Base-by-base conservation (phyloP, 768 basidiomycete genomes). In the Suillus americanus region DNA sequence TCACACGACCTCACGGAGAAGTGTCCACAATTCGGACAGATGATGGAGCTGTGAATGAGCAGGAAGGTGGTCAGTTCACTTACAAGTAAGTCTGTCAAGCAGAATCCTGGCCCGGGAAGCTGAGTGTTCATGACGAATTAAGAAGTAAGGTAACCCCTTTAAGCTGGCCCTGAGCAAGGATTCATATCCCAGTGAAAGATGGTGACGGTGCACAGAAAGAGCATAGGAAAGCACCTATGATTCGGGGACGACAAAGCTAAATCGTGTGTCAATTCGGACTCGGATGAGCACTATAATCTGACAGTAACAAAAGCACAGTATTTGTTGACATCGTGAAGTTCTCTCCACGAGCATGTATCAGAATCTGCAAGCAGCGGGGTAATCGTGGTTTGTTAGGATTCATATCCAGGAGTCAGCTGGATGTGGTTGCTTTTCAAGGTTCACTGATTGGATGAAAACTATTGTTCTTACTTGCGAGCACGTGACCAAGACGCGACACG, bases 401-500 rank as follows among this genome's bases (percentile, higher is more conserved):
- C 38, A 38, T 3, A 33, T 5, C 6, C 33, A 33, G 33, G 33
- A 33, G 5, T 33, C 33, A 33, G 33, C 10, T 37, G 37, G 33
- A 37, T 37, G 9, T 37, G 18, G 18, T 18, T 40, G 40, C 14
- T 40, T 40, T 40, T 40, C 40, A 40, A 40, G 33, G 33, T 5
- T 6, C 30, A 30, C 30, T 30, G 30, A 30, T 30, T 30, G 0
- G 5, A 33, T 33, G 33, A 33, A 33, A 33, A 3, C 33, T 33
- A 33, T 33, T 33, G 5, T 33, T 33, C 43, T 55, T 59, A 20
- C 40, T 59, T 41, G 25, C 25, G 25, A 37, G 30, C 66, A 67
- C 66, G 66, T 67, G 66, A 65, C 40, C 38, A 40, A 14, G 54
- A 57, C 66, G 66, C 64, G 66, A 67, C 54, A 41, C 60, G 64